Percentiles rank a stretch among this genome's conserved stretches.
Conservation (phyloP, 441 rosid species). For the Dalechampia spathulata region DNA sequence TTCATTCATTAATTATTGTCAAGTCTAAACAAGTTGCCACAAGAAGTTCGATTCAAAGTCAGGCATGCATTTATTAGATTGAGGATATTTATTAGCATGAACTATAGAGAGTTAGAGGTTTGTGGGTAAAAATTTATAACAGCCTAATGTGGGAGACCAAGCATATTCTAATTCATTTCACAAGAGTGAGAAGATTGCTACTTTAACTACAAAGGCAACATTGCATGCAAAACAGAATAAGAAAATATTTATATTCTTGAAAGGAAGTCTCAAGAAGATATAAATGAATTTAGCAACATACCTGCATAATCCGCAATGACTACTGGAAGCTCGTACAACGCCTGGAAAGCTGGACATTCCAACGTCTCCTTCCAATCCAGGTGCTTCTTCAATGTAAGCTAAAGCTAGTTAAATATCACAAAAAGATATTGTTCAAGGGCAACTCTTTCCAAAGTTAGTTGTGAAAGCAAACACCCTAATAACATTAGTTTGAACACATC, state of each 20-base stretch:
- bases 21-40: too few species aligned
- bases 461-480: background rate
- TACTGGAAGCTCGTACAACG: slow-evolving; percentile 51
- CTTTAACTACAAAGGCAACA: background rate
- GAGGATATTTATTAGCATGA: too few species aligned
- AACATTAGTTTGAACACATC: background rate
- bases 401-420: slow-evolving; percentile 49
- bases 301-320: slow-evolving; percentile 41
- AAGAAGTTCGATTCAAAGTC: too few species aligned
- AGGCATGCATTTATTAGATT: too few species aligned
- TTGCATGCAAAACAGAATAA: background rate
- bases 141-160: too few species aligned
- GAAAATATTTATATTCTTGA: background rate
- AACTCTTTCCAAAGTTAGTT: background rate
- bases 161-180: background rate
- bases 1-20: too few species aligned
- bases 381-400: slow-evolving; percentile 57
- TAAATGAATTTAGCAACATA: slow-evolving; percentile 15
- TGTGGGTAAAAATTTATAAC: too few species aligned
- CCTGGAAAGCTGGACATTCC: slow-evolving; percentile 49
- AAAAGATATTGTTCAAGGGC: slow-evolving; percentile 1
- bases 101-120: too few species aligned
- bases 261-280: slow-evolving; percentile 11
- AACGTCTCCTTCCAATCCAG: slow-evolving; percentile 68
- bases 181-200: background rate